Percentiles rank a stretch among this genome's conserved stretches.
Evolutionary conservation across 192 early-diverging fungal species (phyloP).

Genomic region (Coemansia sp.): DNA sequence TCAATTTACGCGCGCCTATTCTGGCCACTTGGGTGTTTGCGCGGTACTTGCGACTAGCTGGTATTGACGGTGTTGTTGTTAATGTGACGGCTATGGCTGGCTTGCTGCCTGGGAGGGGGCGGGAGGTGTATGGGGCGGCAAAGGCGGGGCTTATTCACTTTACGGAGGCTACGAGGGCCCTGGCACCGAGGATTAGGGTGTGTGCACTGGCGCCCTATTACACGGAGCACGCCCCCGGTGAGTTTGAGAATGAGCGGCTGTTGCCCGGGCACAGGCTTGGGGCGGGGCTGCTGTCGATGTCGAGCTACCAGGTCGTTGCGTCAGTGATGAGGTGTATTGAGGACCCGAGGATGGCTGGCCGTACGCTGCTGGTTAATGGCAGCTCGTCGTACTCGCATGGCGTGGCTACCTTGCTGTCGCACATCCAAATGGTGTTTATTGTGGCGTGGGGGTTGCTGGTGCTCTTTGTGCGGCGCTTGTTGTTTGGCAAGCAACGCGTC

Average conservation of each 20-base stretch:
- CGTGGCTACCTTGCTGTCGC: constrained; percentile 15
- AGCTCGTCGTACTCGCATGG: constrained; percentile 28
- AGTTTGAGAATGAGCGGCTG: constrained; percentile 14
- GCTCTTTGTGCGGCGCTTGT: constrained; percentile 14
- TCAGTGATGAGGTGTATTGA: constrained; percentile 38
- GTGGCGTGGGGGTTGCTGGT: constrained; percentile 29
- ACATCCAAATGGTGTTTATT: constrained; percentile 32
- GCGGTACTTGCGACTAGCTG: constrained; percentile 19
- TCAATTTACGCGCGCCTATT: constrained; percentile 27
- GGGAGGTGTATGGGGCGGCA: constrained; percentile 33
- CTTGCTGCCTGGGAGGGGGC: constrained; percentile 15
- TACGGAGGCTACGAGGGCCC: constrained; percentile 19
- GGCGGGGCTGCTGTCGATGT: constrained; percentile 28
- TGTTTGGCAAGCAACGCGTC: neutral
- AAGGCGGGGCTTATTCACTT: constrained; percentile 40
- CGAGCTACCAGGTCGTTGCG: constrained; percentile 30
- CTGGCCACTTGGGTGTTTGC: constrained; percentile 35
- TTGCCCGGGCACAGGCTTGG: constrained; percentile 35
- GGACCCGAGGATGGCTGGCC: constrained; percentile 28
- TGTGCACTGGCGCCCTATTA: constrained; percentile 39
- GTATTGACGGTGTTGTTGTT: constrained; percentile 20
- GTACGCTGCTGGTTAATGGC: constrained; percentile 36
- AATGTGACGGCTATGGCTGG: constrained; percentile 36
- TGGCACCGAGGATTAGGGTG: constrained; percentile 15
- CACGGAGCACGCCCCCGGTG: neutral